These are phyloP conservation scores for Clarireedia paspali DNA, from an alignment of 2,329 filamentous ascomycete species.

Conservation along the genomic window DNA sequence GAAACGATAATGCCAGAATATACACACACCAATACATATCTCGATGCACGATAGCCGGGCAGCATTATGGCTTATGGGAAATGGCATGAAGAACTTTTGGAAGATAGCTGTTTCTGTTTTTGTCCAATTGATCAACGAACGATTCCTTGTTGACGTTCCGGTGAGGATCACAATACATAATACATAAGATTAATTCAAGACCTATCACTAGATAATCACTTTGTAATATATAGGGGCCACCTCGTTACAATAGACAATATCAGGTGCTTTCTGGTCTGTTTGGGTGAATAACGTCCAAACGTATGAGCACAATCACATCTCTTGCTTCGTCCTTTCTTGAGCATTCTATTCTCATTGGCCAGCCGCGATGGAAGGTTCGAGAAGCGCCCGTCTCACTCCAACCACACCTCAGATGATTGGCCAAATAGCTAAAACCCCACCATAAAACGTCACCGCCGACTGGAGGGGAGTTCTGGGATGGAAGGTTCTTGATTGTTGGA, in stretches of 20 bases:
- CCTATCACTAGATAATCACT: too few species aligned
- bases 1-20: not conserved
- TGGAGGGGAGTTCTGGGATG: not conserved
- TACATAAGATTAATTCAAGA: too few species aligned
- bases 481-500: constrained; percentile 5
- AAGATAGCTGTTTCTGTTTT: not conserved
- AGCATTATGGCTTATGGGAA: not conserved
- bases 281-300: too few species aligned
- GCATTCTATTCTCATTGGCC: too few species aligned
- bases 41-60: not conserved
- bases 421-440: not conserved
- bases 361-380: not conserved
- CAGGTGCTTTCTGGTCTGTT: too few species aligned
- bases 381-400: not conserved
- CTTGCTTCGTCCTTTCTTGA: too few species aligned
- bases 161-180: too few species aligned
- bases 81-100: not conserved
- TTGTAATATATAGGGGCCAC: too few species aligned
- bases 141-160: too few species aligned
- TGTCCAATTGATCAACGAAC: too few species aligned
- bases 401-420: not conserved
- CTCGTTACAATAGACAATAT: too few species aligned
- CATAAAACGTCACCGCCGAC: constrained; percentile 1
- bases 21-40: not conserved
- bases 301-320: too few species aligned